phyloP scores from a whole-genome alignment of 176 grass and related monocot species.

The Eremochloa ophiuroides region DNA sequence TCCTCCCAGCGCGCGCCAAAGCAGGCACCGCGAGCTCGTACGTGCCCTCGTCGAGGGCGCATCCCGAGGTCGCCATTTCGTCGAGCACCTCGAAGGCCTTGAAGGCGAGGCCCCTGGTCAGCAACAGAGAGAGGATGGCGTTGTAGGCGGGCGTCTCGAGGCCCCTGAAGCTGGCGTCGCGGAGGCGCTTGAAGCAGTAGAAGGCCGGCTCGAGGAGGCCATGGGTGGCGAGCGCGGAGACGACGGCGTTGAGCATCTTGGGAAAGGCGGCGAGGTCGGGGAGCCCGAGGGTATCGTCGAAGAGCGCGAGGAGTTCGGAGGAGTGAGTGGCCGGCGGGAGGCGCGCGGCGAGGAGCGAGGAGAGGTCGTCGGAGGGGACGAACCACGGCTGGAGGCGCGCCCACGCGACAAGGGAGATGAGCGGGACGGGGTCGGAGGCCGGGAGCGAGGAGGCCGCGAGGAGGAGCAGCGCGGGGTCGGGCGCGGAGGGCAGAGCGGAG shows the following conservation, averaged over 20 bases:
- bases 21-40: conserved; percentile 86
- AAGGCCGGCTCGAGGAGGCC: conserved; percentile 70
- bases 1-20: conserved; percentile 66
- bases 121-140: conserved; percentile 77
- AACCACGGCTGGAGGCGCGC: conserved; percentile 74
- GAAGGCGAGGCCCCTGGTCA: conserved; percentile 73
- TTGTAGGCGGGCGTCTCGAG: conserved; percentile 66
- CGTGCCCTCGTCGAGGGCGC: conserved; percentile 50
- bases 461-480: conserved; percentile 52
- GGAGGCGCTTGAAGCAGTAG: conserved; percentile 87
- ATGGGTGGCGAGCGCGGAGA: conserved; percentile 49
- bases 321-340: conserved; percentile 48
- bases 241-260: conserved; percentile 50
- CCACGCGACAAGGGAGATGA: conserved; percentile 81
- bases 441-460: conserved; percentile 67
- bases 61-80: conserved; percentile 48
- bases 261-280: conserved; percentile 57
- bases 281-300: conserved; percentile 58
- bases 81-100: conserved; percentile 94
- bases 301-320: conserved; percentile 49
- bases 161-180: conserved; percentile 42
- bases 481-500: conserved; percentile 69
- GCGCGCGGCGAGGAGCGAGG: conserved; percentile 35
- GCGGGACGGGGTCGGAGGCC: conserved; percentile 66
- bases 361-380: conserved; percentile 44